These are phyloP conservation scores for Fonsecaea monophora DNA, from an alignment of 2,329 filamentous ascomycete genomes.

Conservation along the genomic window DNA sequence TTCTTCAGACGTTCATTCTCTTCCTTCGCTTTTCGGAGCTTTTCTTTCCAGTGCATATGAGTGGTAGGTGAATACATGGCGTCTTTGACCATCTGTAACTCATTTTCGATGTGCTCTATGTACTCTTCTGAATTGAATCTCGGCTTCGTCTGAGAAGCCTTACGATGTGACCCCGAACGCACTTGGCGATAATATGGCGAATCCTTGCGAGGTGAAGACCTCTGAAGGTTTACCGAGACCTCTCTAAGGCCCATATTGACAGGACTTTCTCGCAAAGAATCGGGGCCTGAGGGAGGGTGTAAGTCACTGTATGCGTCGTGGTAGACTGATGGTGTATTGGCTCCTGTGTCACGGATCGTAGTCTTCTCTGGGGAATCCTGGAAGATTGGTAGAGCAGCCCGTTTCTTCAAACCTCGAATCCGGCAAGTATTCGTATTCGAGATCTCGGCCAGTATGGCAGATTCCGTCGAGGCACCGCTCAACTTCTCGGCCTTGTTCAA, in stretches of 20 bases:
- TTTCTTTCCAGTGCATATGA: constrained; percentile 39
- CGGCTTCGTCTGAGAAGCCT: constrained; percentile 36
- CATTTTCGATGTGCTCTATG: constrained; percentile 58
- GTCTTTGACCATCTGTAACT: constrained; percentile 52
- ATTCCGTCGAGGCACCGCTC: constrained; percentile 25
- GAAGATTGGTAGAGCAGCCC: constrained; percentile 36
- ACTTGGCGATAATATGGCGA: constrained; percentile 36
- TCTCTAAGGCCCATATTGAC: constrained; percentile 40
- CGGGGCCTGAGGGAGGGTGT: constrained; percentile 27
- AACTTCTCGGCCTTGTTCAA: constrained; percentile 13
- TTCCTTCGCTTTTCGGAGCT: constrained; percentile 42
- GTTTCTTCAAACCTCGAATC: constrained; percentile 22
- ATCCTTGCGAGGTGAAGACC: constrained; percentile 37
- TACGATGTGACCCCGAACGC: constrained; percentile 29
- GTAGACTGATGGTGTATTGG: constrained; percentile 30
- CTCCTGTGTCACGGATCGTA: neutral
- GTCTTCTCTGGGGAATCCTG: constrained; percentile 31
- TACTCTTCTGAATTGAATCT: constrained; percentile 54
- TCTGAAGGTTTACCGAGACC: constrained; percentile 39
- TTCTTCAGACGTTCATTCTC: constrained; percentile 45
- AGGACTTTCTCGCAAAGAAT: constrained; percentile 28
- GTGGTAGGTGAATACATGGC: constrained; percentile 49
- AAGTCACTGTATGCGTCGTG: constrained; percentile 35
- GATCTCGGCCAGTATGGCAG: constrained; percentile 36
- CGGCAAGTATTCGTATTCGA: constrained; percentile 32